Conservation (phyloP, 768 basidiomycete genomes). For the Panaeolus cyanescens region DNA sequence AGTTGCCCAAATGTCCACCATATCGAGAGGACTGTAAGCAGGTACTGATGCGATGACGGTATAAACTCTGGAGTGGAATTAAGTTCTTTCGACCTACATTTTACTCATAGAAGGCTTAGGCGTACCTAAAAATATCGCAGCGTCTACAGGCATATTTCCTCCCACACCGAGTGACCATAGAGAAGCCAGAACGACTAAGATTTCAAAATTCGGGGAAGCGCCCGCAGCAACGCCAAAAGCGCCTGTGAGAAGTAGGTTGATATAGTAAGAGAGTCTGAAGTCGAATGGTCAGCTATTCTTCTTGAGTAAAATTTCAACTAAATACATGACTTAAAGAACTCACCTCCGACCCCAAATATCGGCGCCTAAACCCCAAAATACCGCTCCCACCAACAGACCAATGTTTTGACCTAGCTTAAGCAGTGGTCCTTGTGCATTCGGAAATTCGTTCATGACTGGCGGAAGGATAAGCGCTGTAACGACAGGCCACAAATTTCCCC, state of each 20-base stretch:
- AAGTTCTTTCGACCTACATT: not conserved
- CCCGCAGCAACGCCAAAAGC: slow-evolving; percentile 67
- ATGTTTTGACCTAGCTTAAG: slow-evolving; percentile 73
- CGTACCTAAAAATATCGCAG: slow-evolving; percentile 71
- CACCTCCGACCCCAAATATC: slow-evolving; percentile 75
- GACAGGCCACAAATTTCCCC: slow-evolving; percentile 29
- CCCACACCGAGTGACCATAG: slow-evolving; percentile 71
- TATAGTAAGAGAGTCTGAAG: slow-evolving; percentile 62
- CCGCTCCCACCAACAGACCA: slow-evolving; percentile 69
- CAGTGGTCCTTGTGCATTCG: slow-evolving; percentile 53
- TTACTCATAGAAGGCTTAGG: too few species aligned
- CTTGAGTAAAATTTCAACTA: not conserved
- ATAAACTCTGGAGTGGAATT: slow-evolving; percentile 53
- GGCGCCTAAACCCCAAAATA: slow-evolving; percentile 67
- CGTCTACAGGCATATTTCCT: slow-evolving; percentile 71
- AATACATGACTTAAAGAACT: too few species aligned
- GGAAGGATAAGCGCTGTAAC: slow-evolving; percentile 51
- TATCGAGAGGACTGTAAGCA: slow-evolving; percentile 72
- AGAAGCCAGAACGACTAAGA: slow-evolving; percentile 52
- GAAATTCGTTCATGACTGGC: slow-evolving; percentile 67
- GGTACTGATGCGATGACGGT: slow-evolving; percentile 72
- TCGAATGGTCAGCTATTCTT: not conserved
- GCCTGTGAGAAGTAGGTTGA: slow-evolving; percentile 68
- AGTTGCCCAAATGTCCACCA: slow-evolving; percentile 85
- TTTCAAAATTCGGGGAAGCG: slow-evolving; percentile 51